Evolutionary conservation across 805 yeast species (phyloP).

Genomic region (Pichia insulana): DNA sequence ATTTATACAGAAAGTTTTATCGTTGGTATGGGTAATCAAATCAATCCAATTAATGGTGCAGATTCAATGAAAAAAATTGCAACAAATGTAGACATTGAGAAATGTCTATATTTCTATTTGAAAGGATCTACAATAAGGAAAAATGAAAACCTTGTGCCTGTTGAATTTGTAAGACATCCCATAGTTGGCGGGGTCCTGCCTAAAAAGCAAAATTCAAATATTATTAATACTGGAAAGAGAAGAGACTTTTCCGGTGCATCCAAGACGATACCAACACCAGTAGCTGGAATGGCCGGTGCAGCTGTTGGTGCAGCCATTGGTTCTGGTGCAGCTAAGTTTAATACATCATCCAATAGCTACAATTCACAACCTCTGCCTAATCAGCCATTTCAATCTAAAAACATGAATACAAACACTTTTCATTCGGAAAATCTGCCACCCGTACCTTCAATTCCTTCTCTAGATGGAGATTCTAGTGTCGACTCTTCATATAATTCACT

Average conservation of each 20-base stretch:
- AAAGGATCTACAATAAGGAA: constrained; percentile 23
- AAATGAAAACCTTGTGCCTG: constrained; percentile 44
- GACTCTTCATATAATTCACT: constrained; percentile 19
- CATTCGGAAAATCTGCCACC: constrained; percentile 4
- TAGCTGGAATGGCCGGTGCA: not conserved
- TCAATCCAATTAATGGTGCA: constrained; percentile 56
- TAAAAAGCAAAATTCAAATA: not conserved
- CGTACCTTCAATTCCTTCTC: constrained; percentile 3
- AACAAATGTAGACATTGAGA: constrained; percentile 71
- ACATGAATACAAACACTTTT: not conserved
- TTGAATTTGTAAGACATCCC: constrained; percentile 65
- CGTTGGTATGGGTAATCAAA: constrained; percentile 75
- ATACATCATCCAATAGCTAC: not conserved
- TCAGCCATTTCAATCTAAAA: not conserved
- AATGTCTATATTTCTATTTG: constrained; percentile 66
- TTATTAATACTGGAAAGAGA: not conserved
- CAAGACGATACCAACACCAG: not conserved
- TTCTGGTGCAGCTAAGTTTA: no score
- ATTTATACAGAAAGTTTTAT: constrained; percentile 78
- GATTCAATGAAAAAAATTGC: constrained; percentile 70
- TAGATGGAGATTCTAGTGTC: not conserved
- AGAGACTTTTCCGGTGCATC: constrained; percentile 3
- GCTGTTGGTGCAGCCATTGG: not conserved
- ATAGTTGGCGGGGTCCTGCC: constrained; percentile 34
- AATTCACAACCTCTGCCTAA: not conserved